Base-by-base conservation (phyloP, 2,329 filamentous ascomycete genomes). In the Hypoxylon sp. region DNA sequence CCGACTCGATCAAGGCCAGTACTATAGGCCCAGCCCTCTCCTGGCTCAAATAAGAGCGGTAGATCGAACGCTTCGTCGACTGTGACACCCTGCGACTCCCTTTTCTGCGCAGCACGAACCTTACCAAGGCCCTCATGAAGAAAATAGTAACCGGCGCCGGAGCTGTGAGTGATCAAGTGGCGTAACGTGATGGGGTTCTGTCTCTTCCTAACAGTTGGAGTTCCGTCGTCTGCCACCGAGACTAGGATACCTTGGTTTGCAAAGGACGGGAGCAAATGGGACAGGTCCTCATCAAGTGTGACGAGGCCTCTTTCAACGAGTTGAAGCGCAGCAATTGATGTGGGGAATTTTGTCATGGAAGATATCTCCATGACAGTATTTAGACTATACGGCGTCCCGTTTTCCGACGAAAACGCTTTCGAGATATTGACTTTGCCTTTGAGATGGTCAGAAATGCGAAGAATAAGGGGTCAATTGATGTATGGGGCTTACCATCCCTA, bases 121-220 rank as follows among this genome's bases (percentile, higher is more conserved):
- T 68, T 72, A 48, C 57, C 55, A 56, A 75, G 55, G n/a, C 51
- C 52, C 55, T 65, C 66, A 49, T 78, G 55, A n/a, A 80, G 59
- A 51, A 81, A 80, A 52, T 79, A 75, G 73, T 86, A 86, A 3
- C 71, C 73, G 0, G 79, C 70, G 1, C 85, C 85, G 0, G 81
- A 79, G 32, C 80, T 81, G 70, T 87, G 85, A 0, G 81, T 82
- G 2, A 87, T 77, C 1, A 87, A 78, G 50, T 82, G 80, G 21
- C 79, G 76, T 6, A 86, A 74, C 1, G 83, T 85, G 55, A 87
- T 80, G 13, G 78, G 76, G 0, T 73, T 71, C 10, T 48, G 58
- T 9, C 77, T 75, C 3, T 72, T 60, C 14, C 75, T 73, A 4
- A 77, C 67, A 3, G 77, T 59, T 2, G 80, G 76, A 3, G 76